Conservation (phyloP, 2,329 filamentous ascomycete genomes). For the Penicillium janthinellum region DNA sequence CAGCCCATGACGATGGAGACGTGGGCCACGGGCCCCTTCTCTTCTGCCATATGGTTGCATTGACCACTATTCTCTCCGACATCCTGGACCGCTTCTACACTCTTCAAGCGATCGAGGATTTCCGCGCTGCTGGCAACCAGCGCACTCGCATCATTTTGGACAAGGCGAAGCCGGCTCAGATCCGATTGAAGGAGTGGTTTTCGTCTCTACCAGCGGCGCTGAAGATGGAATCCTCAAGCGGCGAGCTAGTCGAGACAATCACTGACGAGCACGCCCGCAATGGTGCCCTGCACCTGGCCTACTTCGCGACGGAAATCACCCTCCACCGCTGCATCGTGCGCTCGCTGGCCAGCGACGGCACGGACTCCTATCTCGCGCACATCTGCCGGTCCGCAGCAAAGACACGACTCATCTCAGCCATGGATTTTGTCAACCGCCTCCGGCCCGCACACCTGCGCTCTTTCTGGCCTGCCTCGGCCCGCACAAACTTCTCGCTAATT, state of each 20-base stretch:
- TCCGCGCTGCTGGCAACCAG: constrained; percentile 43
- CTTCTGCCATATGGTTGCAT: constrained; percentile 55
- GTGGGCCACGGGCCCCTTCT: constrained; percentile 48
- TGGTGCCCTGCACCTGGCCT: constrained; percentile 84
- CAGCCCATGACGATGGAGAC: constrained; percentile 34
- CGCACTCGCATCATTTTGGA: constrained; percentile 55
- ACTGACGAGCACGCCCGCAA: constrained; percentile 45
- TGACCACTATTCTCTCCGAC: constrained; percentile 55
- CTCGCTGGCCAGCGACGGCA: constrained; percentile 61
- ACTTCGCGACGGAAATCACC: constrained; percentile 92
- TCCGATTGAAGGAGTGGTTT: constrained; percentile 57
- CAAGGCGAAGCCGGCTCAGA: constrained; percentile 56
- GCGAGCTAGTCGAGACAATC: constrained; percentile 49
- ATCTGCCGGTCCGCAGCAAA: constrained; percentile 94
- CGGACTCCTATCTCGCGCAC: constrained; percentile 81
- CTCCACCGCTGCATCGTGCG: constrained; percentile 89
- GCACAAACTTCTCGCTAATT: constrained; percentile 84
- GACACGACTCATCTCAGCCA: constrained; percentile 88
- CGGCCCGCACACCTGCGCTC: constrained; percentile 82
- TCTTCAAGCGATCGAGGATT: constrained; percentile 50
- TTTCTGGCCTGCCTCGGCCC: constrained; percentile 68
- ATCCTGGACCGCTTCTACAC: constrained; percentile 57
- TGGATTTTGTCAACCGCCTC: constrained; percentile 95
- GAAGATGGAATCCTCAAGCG: constrained; percentile 50
- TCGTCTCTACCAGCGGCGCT: constrained; percentile 50